Percentiles rank a stretch among this genome's conserved stretches.
Conservation (phyloP, 345 rosid species). For the Clausena lansium region DNA sequence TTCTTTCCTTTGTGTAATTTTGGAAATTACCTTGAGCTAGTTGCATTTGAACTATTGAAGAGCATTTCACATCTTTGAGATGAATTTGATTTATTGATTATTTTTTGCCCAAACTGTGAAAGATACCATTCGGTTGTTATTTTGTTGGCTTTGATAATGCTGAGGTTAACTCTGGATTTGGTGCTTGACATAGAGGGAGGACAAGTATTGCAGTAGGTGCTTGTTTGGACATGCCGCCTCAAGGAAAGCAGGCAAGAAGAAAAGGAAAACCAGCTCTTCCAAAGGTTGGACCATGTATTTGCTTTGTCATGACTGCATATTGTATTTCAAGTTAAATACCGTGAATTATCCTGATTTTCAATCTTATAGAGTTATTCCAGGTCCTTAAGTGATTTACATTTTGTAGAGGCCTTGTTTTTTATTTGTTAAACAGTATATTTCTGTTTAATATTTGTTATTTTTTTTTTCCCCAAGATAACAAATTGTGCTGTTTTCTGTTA, state of each 20-base stretch:
- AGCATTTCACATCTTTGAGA: not conserved
- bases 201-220: conserved; percentile 76
- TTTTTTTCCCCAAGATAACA: not conserved
- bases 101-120: not conserved
- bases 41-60: not conserved
- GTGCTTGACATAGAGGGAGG: conserved; percentile 63
- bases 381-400: not conserved
- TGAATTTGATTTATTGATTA: not conserved
- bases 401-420: not conserved
- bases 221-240: conserved; percentile 44
- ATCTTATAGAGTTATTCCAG: not conserved
- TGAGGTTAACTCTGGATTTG: conserved; percentile 15
- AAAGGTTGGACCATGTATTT: conserved; percentile 35
- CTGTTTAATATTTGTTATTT: no score
- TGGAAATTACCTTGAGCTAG: not conserved
- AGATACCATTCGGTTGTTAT: not conserved
- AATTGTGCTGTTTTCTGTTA: not conserved
- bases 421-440: not conserved
- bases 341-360: not conserved
- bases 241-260: conserved; percentile 51
- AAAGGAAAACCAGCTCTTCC: conserved; percentile 70
- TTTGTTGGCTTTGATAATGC: not conserved
- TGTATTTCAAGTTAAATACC: not conserved
- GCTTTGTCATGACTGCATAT: not conserved
- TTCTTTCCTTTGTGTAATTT: not conserved